Base-by-base conservation (phyloP, 257 asterid species). In the Solanum bukasovii region DNA sequence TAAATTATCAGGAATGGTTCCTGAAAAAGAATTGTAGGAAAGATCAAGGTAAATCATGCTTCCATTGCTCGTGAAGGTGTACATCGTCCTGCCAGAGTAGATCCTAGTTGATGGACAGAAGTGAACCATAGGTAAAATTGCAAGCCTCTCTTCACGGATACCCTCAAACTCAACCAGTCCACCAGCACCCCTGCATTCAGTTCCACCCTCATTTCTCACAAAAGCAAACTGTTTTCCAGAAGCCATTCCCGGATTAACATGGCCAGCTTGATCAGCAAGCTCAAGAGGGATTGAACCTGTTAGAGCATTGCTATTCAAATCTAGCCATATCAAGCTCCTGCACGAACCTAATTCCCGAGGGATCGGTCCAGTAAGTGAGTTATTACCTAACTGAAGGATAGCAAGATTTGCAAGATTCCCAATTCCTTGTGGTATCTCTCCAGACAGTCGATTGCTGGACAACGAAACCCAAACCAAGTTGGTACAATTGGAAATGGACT, bases 131-230 rank as follows among this genome's bases (percentile, higher is more conserved):
- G 98, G 98, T 18, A 93, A 91, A 63, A 86, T 92, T 3, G 89
- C 93, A 9, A 97, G 93, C 87, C 99, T 88, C 7, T 90, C 94
- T 3, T 87, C 75, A 5, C 98, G 96, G 78, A 97, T 94, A 0
- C 99, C 99, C 82, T 94, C 96, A 25, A 95, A 97, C 63, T 97
- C 99, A 8, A 97, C 98, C 9, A 97, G 90, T 44, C 98, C 98
- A 0, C 99, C 99, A 0, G 99, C 98, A 33, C 99, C 99, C 52
- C 97, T 90, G 56, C 99, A 97, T 46, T 92, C 90, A 2, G 98
- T 94, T 34, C 99, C 99, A 4, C 98, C 99, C 81, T 95, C 98
- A 27, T 96, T 96, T 87, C 99, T 92, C 73, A 96, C 98, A 61
- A 96, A 96, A 0, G 98, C 99, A 70, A 95, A 95, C 91, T 93